These are phyloP conservation scores for Diutina siamensis DNA, from an alignment of 1,139 yeast genomes.

Conservation along the genomic window DNA sequence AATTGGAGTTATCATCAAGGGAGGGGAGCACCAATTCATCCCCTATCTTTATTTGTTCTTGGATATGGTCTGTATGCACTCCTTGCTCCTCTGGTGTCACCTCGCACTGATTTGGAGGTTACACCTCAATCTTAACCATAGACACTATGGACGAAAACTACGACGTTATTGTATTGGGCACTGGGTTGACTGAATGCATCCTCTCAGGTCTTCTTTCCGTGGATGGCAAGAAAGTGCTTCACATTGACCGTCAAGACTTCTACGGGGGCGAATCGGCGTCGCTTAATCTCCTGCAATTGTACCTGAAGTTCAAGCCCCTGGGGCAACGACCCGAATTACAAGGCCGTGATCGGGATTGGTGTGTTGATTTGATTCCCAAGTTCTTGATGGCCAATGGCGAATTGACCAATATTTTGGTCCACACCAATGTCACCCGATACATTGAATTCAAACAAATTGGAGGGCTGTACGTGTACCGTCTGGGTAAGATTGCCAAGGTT, in stretches of 20 bases:
- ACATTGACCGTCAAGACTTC: conserved; percentile 92
- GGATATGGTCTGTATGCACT: neutral
- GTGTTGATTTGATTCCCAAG: conserved; percentile 93
- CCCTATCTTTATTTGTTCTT: neutral
- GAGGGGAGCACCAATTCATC: too few relatives aligned
- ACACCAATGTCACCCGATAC: conserved; percentile 91
- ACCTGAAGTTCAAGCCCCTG: conserved; percentile 57
- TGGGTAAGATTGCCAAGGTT: conserved; percentile 86
- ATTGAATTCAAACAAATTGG: conserved; percentile 93
- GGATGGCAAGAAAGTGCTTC: conserved; percentile 93
- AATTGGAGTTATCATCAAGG: too few relatives aligned
- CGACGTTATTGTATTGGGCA: conserved; percentile 73
- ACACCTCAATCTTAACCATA: too few relatives aligned
- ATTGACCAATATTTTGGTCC: conserved; percentile 85
- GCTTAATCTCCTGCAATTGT: conserved; percentile 50
- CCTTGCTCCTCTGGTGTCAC: neutral
- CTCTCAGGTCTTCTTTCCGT: conserved; percentile 89
- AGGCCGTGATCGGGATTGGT: conserved; percentile 97
- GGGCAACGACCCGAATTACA: conserved; percentile 60
- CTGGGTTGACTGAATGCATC: conserved; percentile 94
- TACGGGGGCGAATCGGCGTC: conserved; percentile 83
- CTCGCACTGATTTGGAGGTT: neutral
- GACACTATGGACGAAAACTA: conserved; percentile 78
- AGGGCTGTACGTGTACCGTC: conserved; percentile 88
- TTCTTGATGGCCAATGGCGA: conserved; percentile 98